Evolutionary conservation across 2,329 filamentous ascomycete species (phyloP), one percentile per base, ranked within the genome.

Genomic region (Pseudocercospora vitis): DNA sequence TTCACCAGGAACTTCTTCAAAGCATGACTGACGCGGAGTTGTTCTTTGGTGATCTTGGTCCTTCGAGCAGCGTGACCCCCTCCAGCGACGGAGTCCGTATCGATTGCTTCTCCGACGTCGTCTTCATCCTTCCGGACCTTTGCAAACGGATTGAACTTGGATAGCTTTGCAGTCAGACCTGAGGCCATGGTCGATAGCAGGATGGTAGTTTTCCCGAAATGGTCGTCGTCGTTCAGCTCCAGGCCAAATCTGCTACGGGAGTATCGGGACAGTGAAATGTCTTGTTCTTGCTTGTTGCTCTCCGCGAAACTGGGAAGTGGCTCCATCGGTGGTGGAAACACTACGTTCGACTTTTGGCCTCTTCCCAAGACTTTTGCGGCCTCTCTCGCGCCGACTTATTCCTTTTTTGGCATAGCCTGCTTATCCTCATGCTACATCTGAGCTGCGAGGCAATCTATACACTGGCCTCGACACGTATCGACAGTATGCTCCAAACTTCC

Each of bases 21-120:
- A 0, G 81, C 80, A 55, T 75, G 74, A 71, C 83, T 86, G 60
- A 87, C 79, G 47, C 78, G 74, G 21, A 87, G 75, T 51, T 81
- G 73, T 35, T 76, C 74, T 56, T 80, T 80, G 7, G 77, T 77
- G 50, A 74, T 67, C 26, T 73, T 70, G 9, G 76, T 76, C 48
- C 71, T 68, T 31, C 76, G 75, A n/a, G 75, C 74, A 64, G 75
- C 74, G 65, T 81, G 81, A 39, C 82, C 82, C n/a, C 82, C 82
- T 26, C 83, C 82, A 1, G 81, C 84, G 8, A 85, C 69, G 3
- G 71, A 73, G 24, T 68, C 64, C 23, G 61, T 65, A 59, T 81
- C 78, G 55, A 82, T 76, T 45, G 74, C 73, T 53, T 83, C 78
- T 52, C 81, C 81, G 24, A 71, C 63, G 26, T 83, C 78, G 33